Base-by-base conservation (phyloP, 306 rosid species). In the Canavalia gladiata region DNA sequence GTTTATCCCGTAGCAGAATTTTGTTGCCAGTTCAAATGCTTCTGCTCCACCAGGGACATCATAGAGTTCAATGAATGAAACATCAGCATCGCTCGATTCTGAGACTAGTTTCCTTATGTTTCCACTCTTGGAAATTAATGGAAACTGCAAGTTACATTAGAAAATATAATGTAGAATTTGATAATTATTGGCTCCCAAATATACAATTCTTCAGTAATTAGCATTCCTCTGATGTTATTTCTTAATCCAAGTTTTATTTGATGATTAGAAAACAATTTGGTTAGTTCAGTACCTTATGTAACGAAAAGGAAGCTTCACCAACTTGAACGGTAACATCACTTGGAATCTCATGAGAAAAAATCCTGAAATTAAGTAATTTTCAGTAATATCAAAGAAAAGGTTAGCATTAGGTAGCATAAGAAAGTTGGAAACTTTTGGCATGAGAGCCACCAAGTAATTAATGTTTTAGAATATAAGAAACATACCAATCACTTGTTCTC, bases 11-110 rank as follows among this genome's bases (percentile, higher is more conserved):
- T 95, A 95, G 66, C 99, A 95, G 86, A 93, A 93, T 11, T 90
- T 95, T 18, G 98, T 94, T 42, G 97, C 94, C 8, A 90, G 88
- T 57, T 95, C 98, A 68, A 95, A 95, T 46, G 92, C 94, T 81
- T 95, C 94, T 28, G 88, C 87, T 77, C 99, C 98, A 2, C 99
- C 99, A 0, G 99, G 99, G 77, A 89, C 82, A 30, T 88, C 88
- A 25, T 57, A 59, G 54, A 95, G 94, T 81, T 90, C 93, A 28
- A 95, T 82, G 63, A 62, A 65, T 42, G 96, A 83, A 68, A 84
- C 80, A 74, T 93, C 96, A 8, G 87, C 83, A 51, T 91, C 93
- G 52, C 67, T 86, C 4, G 93, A 91, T 85, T 91, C 93, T 35
- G 96, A 89, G 39, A 91, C 81, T 29, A 91, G 88, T 82, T 90